These are phyloP conservation scores for Leishmania turanica DNA, from an alignment of 208 protist species.

Conservation along the genomic window DNA sequence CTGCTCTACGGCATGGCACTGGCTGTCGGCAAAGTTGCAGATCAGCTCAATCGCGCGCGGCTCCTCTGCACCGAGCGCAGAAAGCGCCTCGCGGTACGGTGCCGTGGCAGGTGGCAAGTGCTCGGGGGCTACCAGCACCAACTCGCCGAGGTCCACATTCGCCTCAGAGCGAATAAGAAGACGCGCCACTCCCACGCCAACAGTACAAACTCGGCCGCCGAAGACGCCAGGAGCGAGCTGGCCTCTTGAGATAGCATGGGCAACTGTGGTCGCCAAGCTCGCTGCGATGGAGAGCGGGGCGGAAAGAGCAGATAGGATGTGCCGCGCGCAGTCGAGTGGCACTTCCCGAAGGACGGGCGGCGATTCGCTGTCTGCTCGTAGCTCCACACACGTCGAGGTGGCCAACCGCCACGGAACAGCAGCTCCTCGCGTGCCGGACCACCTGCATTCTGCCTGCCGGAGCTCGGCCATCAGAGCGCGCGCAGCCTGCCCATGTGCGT, in stretches of 20 bases:
- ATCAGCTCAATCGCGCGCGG: conserved; percentile 29
- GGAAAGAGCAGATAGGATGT: conserved; percentile 13
- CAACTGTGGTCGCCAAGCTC: background rate
- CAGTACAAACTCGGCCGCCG: conserved; percentile 10
- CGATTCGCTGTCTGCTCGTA: background rate
- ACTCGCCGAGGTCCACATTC: conserved; percentile 20
- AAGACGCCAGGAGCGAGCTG: background rate
- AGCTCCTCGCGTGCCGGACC: background rate
- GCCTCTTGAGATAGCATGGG: background rate
- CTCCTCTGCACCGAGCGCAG: conserved; percentile 15
- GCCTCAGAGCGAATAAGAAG: conserved; percentile 19
- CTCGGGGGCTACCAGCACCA: conserved; percentile 32
- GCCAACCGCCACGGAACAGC: background rate
- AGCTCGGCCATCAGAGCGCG: conserved; percentile 14
- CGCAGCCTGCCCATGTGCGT: conserved; percentile 2
- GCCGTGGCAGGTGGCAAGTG: conserved; percentile 5
- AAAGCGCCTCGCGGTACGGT: conserved; percentile 19
- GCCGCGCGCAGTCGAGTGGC: conserved; percentile 11
- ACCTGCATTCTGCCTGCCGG: background rate
- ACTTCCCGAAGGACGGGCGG: background rate
- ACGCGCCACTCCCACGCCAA: conserved; percentile 26
- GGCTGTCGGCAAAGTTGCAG: background rate
- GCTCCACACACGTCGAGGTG: background rate
- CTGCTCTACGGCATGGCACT: background rate
- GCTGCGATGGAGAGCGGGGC: background rate